Percentiles rank a stretch among this genome's conserved stretches.
phyloP scores from a whole-genome alignment of 2,329 filamentous ascomycete species.

The Huntiella decipiens region DNA sequence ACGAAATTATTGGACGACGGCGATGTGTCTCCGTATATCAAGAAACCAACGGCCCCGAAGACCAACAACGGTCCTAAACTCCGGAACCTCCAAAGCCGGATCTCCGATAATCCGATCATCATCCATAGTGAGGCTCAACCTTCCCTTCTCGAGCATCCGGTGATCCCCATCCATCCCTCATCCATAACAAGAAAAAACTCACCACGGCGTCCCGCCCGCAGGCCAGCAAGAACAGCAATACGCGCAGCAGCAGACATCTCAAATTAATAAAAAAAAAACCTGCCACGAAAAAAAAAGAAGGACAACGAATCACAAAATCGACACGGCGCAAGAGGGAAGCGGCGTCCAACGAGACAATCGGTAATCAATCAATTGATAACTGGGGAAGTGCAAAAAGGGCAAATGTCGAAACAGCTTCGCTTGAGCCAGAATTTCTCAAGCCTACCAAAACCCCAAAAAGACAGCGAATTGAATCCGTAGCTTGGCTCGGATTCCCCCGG shows the following conservation, averaged over 20 bases:
- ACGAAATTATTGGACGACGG: no score
- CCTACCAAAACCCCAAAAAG: background rate
- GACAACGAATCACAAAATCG: slow-evolving; percentile 1
- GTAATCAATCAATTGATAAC: no score
- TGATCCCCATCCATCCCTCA: background rate
- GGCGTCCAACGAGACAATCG: background rate
- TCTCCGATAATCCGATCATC: background rate
- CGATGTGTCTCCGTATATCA: no score
- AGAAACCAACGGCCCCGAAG: no score
- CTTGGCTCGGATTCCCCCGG: slow-evolving; percentile 11
- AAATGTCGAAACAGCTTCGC: background rate
- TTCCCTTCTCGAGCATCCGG: background rate
- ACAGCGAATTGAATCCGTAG: slow-evolving; percentile 1
- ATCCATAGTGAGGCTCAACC: no score
- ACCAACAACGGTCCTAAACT: no score
- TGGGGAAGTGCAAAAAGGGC: background rate
- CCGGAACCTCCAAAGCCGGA: background rate
- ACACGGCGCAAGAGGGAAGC: background rate
- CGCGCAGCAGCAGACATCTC: slow-evolving; percentile 11
- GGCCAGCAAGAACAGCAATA: slow-evolving; percentile 11
- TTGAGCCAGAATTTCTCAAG: background rate
- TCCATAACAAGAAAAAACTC: slow-evolving; percentile 4
- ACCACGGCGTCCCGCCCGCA: slow-evolving; percentile 11
- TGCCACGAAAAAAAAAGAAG: background rate
- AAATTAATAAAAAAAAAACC: background rate